phyloP scores from a whole-genome alignment of 345 rosid genomes.

The Brassica rapa region DNA sequence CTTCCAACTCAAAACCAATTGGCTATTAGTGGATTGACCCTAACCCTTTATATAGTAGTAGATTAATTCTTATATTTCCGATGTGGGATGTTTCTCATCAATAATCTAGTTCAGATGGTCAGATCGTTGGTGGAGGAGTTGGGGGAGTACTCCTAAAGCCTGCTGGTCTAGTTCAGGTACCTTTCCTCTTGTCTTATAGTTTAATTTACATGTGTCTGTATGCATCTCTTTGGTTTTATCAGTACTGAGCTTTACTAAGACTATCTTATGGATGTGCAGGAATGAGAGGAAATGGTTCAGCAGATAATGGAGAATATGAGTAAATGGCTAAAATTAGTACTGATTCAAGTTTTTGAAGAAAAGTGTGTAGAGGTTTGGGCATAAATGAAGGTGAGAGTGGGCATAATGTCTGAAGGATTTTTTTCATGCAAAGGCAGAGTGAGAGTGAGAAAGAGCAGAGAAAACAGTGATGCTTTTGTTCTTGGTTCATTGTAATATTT shows the following conservation, averaged over 20 bases:
- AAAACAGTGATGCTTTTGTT: conserved; percentile 20
- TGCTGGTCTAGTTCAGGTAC: conserved; percentile 92
- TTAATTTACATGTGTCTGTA: too few relatives aligned
- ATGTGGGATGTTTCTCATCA: too few relatives aligned
- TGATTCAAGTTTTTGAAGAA: not conserved
- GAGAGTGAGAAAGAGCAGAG: not conserved
- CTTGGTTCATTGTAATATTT: conserved; percentile 27
- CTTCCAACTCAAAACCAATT: too few relatives aligned
- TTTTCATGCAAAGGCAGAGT: conserved; percentile 22
- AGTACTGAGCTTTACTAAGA: not conserved
- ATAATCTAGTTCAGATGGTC: conserved; percentile 58
- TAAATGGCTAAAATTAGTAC: conserved; percentile 51
- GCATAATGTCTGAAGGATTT: conserved; percentile 13
- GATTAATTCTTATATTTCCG: too few relatives aligned
- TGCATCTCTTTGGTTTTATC: too few relatives aligned
- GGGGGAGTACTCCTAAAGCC: conserved; percentile 72
- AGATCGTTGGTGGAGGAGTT: conserved; percentile 91
- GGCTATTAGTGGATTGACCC: too few relatives aligned
- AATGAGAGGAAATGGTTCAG: conserved; percentile 53
- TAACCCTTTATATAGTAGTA: too few relatives aligned
- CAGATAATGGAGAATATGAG: conserved; percentile 66
- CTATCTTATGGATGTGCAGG: conserved; percentile 44
- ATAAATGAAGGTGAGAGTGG: not conserved
- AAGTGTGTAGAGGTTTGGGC: conserved; percentile 26
- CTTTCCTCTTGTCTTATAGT: not conserved